phyloP scores from a whole-genome alignment of 345 rosid species.

The Dimocarpus longan region DNA sequence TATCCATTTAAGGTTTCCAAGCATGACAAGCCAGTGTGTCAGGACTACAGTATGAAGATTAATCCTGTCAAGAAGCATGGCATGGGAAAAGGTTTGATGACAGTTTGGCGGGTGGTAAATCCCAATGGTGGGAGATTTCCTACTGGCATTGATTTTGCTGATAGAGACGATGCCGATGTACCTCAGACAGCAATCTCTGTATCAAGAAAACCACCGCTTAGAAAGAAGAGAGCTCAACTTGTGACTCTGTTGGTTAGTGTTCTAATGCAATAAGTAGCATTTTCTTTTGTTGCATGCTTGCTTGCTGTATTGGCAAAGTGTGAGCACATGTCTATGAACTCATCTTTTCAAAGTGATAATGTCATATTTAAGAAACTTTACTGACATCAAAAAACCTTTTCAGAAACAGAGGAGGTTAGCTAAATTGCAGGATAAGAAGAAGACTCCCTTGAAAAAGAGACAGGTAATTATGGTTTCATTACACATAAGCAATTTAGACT shows the following conservation, averaged over 20 bases:
- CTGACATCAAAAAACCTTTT: slow-evolving; percentile 28
- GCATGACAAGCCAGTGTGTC: slow-evolving; percentile 20
- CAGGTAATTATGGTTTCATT: slow-evolving; percentile 46
- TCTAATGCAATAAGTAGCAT: slow-evolving; percentile 12
- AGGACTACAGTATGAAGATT: slow-evolving; percentile 28
- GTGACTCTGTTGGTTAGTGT: slow-evolving; percentile 58
- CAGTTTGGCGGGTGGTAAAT: slow-evolving; percentile 77
- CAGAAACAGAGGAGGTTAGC: slow-evolving; percentile 63
- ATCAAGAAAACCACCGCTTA: slow-evolving; percentile 33
- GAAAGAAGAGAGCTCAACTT: slow-evolving; percentile 48
- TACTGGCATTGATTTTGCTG: slow-evolving; percentile 49
- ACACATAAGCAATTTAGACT: slow-evolving; percentile 20
- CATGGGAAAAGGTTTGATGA: slow-evolving; percentile 97
- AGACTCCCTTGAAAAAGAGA: slow-evolving; percentile 45
- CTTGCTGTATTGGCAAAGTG: not conserved
- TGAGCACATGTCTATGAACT: slow-evolving; percentile 2
- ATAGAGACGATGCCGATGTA: slow-evolving; percentile 23
- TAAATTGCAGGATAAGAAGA: slow-evolving; percentile 54
- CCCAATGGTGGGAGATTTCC: slow-evolving; percentile 58
- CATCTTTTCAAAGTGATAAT: slow-evolving; percentile 11
- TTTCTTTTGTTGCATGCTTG: not conserved
- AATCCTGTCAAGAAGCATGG: slow-evolving; percentile 69
- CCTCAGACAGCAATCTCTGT: slow-evolving; percentile 26
- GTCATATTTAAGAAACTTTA: slow-evolving; percentile 15
- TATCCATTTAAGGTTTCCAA: slow-evolving; percentile 37